A percentile compares a stretch with the other conserved stretches of the same genome.
Evolutionary conservation across 768 basidiomycete species (phyloP).

Genomic region (Leccinum ochraceum): DNA sequence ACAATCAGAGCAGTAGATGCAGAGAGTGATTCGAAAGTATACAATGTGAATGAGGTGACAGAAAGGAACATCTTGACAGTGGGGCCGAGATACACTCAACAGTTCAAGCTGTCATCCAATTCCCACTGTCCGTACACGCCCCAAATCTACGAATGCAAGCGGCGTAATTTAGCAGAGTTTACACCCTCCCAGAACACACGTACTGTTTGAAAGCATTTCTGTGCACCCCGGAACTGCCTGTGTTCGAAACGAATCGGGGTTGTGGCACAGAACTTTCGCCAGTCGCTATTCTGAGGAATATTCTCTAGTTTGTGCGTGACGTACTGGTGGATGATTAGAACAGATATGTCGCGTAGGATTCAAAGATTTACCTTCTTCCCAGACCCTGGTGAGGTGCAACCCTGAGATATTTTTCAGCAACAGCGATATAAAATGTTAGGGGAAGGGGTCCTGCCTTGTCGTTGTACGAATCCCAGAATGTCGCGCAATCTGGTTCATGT

Average conservation of each 20-base stretch:
- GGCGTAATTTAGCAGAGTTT: neutral
- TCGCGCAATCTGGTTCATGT: slow-evolving; percentile 29
- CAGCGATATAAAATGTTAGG: neutral
- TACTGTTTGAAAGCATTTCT: slow-evolving; percentile 19
- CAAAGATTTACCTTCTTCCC: slow-evolving; percentile 17
- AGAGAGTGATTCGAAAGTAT: neutral
- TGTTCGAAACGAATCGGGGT: slow-evolving; percentile 30
- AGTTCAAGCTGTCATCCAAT: slow-evolving; percentile 18
- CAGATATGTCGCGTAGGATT: neutral
- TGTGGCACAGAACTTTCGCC: slow-evolving; percentile 37
- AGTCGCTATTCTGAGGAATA: slow-evolving; percentile 27
- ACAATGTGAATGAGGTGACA: neutral
- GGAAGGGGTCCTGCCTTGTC: slow-evolving; percentile 23
- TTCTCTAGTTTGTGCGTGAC: slow-evolving; percentile 29
- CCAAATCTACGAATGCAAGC: slow-evolving; percentile 8
- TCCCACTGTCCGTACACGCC: slow-evolving; percentile 32
- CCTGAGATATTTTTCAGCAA: slow-evolving; percentile 15
- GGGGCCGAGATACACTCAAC: slow-evolving; percentile 8
- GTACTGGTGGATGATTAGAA: slow-evolving; percentile 17
- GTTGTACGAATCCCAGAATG: slow-evolving; percentile 26
- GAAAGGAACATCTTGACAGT: neutral
- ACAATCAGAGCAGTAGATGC: neutral
- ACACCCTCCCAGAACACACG: neutral
- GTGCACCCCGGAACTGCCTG: slow-evolving; percentile 23
- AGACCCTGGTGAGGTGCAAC: slow-evolving; percentile 26